phyloP scores from a whole-genome alignment of 2,329 filamentous ascomycete genomes.

The Leptosphaerulina australis region DNA sequence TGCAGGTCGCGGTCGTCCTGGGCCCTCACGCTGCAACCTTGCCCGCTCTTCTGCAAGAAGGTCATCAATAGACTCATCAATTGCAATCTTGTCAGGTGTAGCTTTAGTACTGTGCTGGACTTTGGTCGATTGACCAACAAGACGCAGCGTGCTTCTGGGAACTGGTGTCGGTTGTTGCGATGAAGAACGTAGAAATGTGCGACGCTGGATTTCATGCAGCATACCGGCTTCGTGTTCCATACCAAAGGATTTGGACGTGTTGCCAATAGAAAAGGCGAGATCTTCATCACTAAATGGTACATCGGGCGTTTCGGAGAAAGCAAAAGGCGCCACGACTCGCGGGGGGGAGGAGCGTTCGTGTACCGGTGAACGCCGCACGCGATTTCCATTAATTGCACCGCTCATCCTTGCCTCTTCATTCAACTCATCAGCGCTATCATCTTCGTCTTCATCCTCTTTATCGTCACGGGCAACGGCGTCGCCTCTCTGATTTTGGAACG shows the following conservation, averaged over 20 bases:
- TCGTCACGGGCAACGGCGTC: slow-evolving; percentile 34
- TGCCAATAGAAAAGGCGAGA: slow-evolving; percentile 27
- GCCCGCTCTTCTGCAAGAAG: slow-evolving; percentile 29
- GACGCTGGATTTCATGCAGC: slow-evolving; percentile 13
- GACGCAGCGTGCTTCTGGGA: neutral
- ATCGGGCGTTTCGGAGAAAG: slow-evolving; percentile 29
- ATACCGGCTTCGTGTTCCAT: slow-evolving; percentile 43
- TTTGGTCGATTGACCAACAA: neutral
- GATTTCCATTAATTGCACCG: slow-evolving; percentile 16
- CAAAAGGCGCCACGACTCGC: slow-evolving; percentile 19
- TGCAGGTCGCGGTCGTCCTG: neutral
- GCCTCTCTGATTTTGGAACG: slow-evolving; percentile 39
- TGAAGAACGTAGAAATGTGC: slow-evolving; percentile 7
- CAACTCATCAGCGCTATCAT: slow-evolving; percentile 25
- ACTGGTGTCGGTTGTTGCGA: slow-evolving; percentile 11
- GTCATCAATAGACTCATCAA: slow-evolving; percentile 22
- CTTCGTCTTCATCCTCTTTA: slow-evolving; percentile 23
- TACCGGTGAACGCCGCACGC: slow-evolving; percentile 15
- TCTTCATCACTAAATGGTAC: slow-evolving; percentile 30
- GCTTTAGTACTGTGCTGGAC: neutral
- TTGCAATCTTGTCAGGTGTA: slow-evolving; percentile 2
- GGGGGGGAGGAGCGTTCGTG: slow-evolving; percentile 9
- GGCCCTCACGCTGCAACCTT: slow-evolving; percentile 23
- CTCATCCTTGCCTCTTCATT: slow-evolving; percentile 22
- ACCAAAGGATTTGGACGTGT: slow-evolving; percentile 46